Conservation (phyloP, 768 basidiomycete species). For the Amanita exitialis region DNA sequence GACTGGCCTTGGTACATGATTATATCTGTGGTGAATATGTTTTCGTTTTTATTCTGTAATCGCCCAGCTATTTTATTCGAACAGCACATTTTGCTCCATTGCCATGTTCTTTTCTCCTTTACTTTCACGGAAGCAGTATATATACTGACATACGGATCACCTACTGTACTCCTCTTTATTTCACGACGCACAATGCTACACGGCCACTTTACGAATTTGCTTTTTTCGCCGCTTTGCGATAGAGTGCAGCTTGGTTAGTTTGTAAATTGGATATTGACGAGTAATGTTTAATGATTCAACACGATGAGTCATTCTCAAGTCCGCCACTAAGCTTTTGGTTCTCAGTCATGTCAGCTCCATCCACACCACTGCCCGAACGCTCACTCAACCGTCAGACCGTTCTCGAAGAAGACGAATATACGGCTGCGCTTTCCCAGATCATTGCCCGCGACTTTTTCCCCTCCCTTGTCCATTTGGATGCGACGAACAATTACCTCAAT, state of each 20-base stretch:
- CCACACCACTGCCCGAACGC: constrained; percentile 23
- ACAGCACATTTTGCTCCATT: background rate
- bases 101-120: background rate
- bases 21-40: background rate
- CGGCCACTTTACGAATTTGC: background rate
- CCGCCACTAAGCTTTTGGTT: background rate
- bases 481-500: constrained; percentile 79
- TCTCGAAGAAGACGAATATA: constrained; percentile 93
- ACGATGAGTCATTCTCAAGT: too few species aligned
- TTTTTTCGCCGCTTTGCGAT: background rate
- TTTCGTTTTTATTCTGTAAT: constrained; percentile 1
- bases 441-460: constrained; percentile 99
- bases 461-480: constrained; percentile 80
- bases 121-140: background rate
- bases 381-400: constrained; percentile 67
- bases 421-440: constrained; percentile 78
- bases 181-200: constrained; percentile 2
- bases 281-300: background rate
- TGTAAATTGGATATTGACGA: constrained; percentile 1
- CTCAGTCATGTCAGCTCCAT: constrained; percentile 10
- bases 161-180: constrained; percentile 5
- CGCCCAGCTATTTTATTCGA: background rate
- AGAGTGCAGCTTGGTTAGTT: constrained; percentile 4
- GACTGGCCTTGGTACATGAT: constrained; percentile 3
- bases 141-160: constrained; percentile 5